phyloP scores from a whole-genome alignment of 2,329 filamentous ascomycete genomes.

The Fusarium pininemorale region DNA sequence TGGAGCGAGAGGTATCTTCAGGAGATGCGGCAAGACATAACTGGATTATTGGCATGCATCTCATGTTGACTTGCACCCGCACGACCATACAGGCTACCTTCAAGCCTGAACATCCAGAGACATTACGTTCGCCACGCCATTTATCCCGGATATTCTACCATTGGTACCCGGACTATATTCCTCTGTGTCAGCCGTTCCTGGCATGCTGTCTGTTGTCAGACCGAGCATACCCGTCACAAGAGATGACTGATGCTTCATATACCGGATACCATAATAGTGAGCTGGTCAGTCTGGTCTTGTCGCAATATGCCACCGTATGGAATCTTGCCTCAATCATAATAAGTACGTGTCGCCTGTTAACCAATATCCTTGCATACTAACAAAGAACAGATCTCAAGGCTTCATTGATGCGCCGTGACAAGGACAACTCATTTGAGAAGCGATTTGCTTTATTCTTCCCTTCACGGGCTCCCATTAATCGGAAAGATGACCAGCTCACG shows the following conservation, averaged over 20 bases:
- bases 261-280: not conserved
- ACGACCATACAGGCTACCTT: not conserved
- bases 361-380: not conserved
- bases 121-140: not conserved
- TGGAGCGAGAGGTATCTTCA: fast-evolving
- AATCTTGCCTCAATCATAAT: not conserved
- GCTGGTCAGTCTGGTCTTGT: not conserved
- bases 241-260: not conserved
- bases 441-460: not conserved
- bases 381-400: not conserved
- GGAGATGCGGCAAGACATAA: not conserved
- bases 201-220: not conserved
- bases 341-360: not conserved
- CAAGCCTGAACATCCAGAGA: not conserved
- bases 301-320: not conserved
- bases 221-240: not conserved
- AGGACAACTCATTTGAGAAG: not conserved
- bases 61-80: not conserved
- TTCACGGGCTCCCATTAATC: not conserved
- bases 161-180: not conserved
- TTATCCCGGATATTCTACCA: not conserved
- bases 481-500: not conserved
- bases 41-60: not conserved
- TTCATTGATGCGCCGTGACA: not conserved
- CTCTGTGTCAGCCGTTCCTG: not conserved